Conservation (phyloP, 176 grass and related monocot species). For the Cenchrus fungigraminus region DNA sequence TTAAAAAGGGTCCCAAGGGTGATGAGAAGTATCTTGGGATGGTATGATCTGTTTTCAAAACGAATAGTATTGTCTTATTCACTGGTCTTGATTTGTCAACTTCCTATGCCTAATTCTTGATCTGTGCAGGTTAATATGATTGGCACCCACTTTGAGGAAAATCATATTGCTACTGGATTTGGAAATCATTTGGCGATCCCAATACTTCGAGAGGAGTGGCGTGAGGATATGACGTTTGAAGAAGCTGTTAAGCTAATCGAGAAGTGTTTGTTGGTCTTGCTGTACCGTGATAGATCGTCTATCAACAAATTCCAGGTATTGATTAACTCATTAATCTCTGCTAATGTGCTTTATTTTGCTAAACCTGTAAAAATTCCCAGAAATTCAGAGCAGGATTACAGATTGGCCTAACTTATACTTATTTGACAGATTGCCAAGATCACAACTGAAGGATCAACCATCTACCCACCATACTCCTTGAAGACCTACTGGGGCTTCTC, state of each 20-base stretch:
- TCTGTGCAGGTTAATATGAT: slow-evolving; percentile 88
- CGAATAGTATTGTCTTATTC: not conserved
- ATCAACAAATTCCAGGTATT: slow-evolving; percentile 99
- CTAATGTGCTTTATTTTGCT: not conserved
- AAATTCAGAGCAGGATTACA: not conserved
- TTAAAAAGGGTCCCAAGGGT: slow-evolving; percentile 86
- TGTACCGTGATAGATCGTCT: slow-evolving; percentile 96
- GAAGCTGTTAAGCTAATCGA: slow-evolving; percentile 98
- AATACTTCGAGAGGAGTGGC: slow-evolving; percentile 94
- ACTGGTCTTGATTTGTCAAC: slow-evolving; percentile 18
- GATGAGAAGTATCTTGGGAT: slow-evolving; percentile 96
- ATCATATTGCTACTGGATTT: slow-evolving; percentile 97
- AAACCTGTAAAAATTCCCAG: not conserved
- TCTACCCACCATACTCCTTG: slow-evolving; percentile 84
- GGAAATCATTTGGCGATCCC: slow-evolving; percentile 97
- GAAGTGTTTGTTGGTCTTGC: slow-evolving; percentile 91
- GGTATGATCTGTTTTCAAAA: slow-evolving; percentile 50
- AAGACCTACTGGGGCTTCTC: slow-evolving; percentile 90
- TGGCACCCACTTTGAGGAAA: slow-evolving; percentile 97
- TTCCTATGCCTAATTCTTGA: slow-evolving; percentile 21
- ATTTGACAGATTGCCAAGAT: slow-evolving; percentile 81
- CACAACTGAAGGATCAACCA: slow-evolving; percentile 77
- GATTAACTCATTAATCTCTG: not conserved
- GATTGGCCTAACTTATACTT: not conserved
- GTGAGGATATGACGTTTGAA: slow-evolving; percentile 90